phyloP scores from a whole-genome alignment of 108 stramenopile genomes.

The Schizochytrium sp. region DNA sequence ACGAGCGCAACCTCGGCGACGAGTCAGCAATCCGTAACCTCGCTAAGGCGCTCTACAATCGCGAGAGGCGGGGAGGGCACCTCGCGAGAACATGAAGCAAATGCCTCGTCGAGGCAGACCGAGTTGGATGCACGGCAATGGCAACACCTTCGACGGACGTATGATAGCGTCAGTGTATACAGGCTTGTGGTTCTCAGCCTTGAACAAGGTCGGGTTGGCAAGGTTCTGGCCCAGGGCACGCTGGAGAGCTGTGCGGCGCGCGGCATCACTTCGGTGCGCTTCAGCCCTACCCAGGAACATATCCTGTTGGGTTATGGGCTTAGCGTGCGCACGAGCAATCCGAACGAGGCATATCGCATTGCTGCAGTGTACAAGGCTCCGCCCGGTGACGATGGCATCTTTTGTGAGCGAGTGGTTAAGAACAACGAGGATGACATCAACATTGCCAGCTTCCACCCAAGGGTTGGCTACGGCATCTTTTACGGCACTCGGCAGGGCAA shows the following conservation, averaged over 20 bases:
- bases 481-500: constrained; percentile 89
- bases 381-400: background rate
- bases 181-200: background rate
- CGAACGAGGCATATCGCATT: background rate
- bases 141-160: background rate
- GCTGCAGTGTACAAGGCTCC: background rate
- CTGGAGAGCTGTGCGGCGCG: background rate
- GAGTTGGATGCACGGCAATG: background rate
- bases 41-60: too few species aligned
- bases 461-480: constrained; percentile 83
- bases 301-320: constrained; percentile 83
- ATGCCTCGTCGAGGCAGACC: too few species aligned
- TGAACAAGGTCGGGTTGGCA: background rate
- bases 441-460: constrained; percentile 89
- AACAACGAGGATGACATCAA: constrained; percentile 81
- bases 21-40: too few species aligned
- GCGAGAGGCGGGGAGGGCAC: too few species aligned
- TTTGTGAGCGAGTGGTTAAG: background rate
- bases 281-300: constrained; percentile 76
- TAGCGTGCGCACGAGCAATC: constrained; percentile 42
- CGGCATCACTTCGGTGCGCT: constrained; percentile 84
- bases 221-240: background rate
- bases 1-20: background rate
- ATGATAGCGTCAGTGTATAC: background rate
- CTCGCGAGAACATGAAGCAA: too few species aligned